A percentile compares a stretch with the other conserved stretches of the same genome.
phyloP scores from a whole-genome alignment of 1,284 basidiomycete genomes.

The Takashimella tepidaria region DNA sequence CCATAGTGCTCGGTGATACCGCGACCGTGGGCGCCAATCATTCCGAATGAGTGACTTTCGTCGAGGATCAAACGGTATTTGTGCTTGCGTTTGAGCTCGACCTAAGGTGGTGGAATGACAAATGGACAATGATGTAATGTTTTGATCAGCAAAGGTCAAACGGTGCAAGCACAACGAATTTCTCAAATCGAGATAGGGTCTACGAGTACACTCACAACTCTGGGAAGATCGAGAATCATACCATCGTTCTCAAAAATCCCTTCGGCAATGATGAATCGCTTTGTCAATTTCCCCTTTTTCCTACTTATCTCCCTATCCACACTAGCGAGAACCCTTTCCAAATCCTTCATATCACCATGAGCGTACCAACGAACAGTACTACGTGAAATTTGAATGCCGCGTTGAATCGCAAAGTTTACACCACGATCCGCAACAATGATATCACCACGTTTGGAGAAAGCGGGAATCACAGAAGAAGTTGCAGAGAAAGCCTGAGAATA shows the following conservation, averaged over 20 bases:
- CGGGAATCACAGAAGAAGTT: constrained; percentile 89
- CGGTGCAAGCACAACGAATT: no score
- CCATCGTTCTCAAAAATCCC: constrained; percentile 96
- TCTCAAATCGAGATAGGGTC: no score
- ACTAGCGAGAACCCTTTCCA: constrained; percentile 78
- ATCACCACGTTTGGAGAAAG: constrained; percentile 96
- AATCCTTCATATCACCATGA: constrained; percentile 86
- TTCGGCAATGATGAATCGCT: constrained; percentile 94
- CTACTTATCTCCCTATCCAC: constrained; percentile 85
- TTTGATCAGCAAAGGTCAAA: neutral
- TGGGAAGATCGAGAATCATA: constrained; percentile 82
- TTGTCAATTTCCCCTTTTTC: constrained; percentile 71
- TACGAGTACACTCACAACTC: constrained; percentile 73
- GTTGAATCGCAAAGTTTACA: constrained; percentile 92
- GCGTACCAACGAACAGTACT: constrained; percentile 93
- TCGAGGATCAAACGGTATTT: constrained; percentile 95
- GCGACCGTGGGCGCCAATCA: constrained; percentile 85
- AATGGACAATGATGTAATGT: neutral
- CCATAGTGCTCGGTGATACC: constrained; percentile 92
- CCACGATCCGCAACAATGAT: constrained; percentile 95
- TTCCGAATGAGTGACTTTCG: constrained; percentile 89
- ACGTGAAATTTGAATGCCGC: constrained; percentile 93
- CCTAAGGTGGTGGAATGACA: constrained; percentile 51
- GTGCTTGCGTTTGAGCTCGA: constrained; percentile 90
- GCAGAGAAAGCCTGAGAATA: constrained; percentile 94